Evolutionary conservation across 192 early-diverging fungal genomes (phyloP).

Genomic region (Coemansia reversa): DNA sequence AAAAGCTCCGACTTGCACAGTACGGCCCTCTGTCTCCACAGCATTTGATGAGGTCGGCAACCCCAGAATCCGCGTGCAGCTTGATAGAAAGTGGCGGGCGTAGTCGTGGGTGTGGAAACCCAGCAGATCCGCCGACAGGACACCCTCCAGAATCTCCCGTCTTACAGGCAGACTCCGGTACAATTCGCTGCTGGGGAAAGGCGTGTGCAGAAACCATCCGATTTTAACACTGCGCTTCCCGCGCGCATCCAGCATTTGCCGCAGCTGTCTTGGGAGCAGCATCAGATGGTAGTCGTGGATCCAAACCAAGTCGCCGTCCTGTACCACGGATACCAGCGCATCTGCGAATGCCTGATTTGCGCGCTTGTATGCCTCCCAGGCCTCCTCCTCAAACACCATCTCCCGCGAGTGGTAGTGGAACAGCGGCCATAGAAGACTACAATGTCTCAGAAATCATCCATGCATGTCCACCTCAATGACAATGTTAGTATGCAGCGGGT

Average conservation of each 20-base stretch:
- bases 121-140: constrained; percentile 87
- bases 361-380: constrained; percentile 93
- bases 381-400: constrained; percentile 90
- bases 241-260: constrained; percentile 59
- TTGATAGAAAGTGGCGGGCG: constrained; percentile 95
- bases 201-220: constrained; percentile 98
- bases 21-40: constrained; percentile 89
- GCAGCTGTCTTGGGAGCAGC: constrained; percentile 86
- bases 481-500: no score
- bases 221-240: constrained; percentile 80
- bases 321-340: constrained; percentile 74
- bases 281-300: constrained; percentile 98
- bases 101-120: constrained; percentile 99
- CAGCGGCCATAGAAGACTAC: constrained; percentile 95
- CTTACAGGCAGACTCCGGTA: constrained; percentile 96
- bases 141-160: constrained; percentile 88
- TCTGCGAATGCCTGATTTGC: constrained; percentile 96
- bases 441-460: background rate
- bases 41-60: constrained; percentile 90
- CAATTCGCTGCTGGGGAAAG: constrained; percentile 95
- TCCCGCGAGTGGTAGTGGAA: constrained; percentile 99
- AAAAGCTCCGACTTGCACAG: constrained; percentile 96
- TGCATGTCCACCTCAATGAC: background rate
- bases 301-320: constrained; percentile 90
- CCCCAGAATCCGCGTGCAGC: constrained; percentile 95